Evolutionary conservation across 2,329 filamentous ascomycete species (phyloP).

Genomic region (Calcarisporium arbuscula): DNA sequence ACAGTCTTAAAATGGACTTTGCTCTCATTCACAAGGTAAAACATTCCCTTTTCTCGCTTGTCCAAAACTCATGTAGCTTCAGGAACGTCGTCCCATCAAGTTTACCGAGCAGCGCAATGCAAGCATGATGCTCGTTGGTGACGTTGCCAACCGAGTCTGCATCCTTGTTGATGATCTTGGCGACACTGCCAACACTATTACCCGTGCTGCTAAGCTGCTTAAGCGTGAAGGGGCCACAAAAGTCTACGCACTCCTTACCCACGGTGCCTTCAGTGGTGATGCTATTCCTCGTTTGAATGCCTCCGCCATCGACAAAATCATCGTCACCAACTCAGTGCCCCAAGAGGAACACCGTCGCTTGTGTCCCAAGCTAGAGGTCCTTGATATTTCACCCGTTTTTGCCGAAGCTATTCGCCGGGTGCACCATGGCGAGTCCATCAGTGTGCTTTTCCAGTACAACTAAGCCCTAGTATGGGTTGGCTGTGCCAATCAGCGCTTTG

Average conservation of each 20-base stretch:
- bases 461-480: conserved; percentile 5
- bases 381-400: conserved; percentile 86
- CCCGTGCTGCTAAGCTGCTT: conserved; percentile 88
- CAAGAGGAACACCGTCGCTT: conserved; percentile 72
- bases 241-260: conserved; percentile 88
- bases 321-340: conserved; percentile 93
- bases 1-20: conserved; percentile 89
- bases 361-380: conserved; percentile 83
- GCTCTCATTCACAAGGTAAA: conserved; percentile 90
- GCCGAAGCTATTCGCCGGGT: conserved; percentile 93
- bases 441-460: conserved; percentile 65
- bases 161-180: conserved; percentile 93
- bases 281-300: conserved; percentile 92
- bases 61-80: conserved; percentile 25
- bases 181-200: conserved; percentile 96
- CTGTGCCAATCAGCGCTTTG: neutral
- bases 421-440: conserved; percentile 97
- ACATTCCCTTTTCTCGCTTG: conserved; percentile 23
- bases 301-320: conserved; percentile 84
- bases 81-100: conserved; percentile 84
- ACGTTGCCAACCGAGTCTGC: conserved; percentile 72
- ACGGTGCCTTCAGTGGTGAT: conserved; percentile 91
- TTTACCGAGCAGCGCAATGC: conserved; percentile 86
- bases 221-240: conserved; percentile 91
- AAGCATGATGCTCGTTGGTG: conserved; percentile 91